These are phyloP conservation scores for Nannochloropsis gaditana DNA, from an alignment of 108 stramenopile species.

Conservation along the genomic window DNA sequence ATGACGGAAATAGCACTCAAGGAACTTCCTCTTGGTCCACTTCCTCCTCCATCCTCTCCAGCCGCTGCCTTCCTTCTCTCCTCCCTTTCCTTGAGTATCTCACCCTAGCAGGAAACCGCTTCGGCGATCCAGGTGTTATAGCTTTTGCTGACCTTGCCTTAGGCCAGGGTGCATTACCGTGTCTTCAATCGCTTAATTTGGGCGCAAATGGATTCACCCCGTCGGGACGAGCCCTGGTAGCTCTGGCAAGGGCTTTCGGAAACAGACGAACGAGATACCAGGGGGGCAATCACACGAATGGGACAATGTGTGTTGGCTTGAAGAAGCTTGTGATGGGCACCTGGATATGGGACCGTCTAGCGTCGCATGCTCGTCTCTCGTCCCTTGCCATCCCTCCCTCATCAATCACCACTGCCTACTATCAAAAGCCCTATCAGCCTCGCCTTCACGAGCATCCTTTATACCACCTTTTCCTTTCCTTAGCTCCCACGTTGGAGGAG, in stretches of 20 bases:
- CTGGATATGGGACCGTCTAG: background rate
- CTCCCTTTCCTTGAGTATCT: background rate
- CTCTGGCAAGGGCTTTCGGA: background rate
- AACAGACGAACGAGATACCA: background rate
- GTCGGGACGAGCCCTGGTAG: background rate
- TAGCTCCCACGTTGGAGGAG: background rate
- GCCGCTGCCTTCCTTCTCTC: background rate
- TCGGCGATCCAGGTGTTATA: background rate
- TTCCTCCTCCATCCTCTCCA: background rate
- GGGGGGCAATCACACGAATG: background rate
- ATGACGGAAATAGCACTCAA: too few species aligned
- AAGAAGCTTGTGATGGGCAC: constrained; percentile 16
- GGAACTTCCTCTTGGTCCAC: background rate
- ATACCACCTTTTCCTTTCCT: constrained; percentile 15
- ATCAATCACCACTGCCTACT: too few species aligned
- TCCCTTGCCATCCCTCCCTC: too few species aligned
- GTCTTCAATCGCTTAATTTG: background rate
- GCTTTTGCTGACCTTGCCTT: background rate
- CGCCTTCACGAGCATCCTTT: background rate
- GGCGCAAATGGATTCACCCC: background rate
- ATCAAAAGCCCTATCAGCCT: too few species aligned
- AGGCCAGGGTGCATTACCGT: background rate
- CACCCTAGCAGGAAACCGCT: background rate
- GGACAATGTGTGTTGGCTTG: background rate
- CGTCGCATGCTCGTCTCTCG: background rate